phyloP scores from a whole-genome alignment of 78 protist species.

The Polysphondylium violaceum region DNA sequence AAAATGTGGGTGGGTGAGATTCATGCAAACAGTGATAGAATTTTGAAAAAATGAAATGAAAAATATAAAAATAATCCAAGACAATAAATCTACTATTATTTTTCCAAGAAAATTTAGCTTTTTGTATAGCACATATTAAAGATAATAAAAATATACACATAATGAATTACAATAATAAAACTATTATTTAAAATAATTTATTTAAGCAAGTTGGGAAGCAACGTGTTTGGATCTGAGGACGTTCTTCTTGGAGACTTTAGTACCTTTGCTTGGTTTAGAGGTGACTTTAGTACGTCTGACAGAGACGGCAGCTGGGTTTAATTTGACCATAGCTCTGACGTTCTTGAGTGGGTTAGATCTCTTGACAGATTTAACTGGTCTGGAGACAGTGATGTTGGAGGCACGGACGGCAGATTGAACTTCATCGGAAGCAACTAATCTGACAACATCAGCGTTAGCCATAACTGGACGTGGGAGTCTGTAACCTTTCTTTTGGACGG shows the following conservation, averaged over 20 bases:
- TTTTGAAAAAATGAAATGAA: not conserved
- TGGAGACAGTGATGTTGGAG: constrained; percentile 42
- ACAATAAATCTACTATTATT: too few relatives aligned
- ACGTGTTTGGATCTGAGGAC: not conserved
- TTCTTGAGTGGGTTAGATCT: constrained; percentile 95
- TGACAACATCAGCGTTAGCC: constrained; percentile 95
- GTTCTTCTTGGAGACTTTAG: constrained; percentile 21
- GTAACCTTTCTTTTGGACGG: constrained; percentile 89
- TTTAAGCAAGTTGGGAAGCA: not conserved
- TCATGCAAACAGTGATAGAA: too few relatives aligned
- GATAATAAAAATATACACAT: not conserved
- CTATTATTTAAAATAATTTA: too few relatives aligned
- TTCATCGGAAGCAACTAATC: constrained; percentile 98
- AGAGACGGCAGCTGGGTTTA: constrained; percentile 94
- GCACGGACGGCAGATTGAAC: constrained; percentile 91
- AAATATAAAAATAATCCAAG: not conserved
- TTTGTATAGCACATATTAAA: too few relatives aligned
- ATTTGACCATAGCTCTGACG: constrained; percentile 75
- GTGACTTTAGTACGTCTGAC: constrained; percentile 13
- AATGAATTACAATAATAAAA: not conserved
- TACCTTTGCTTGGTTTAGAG: not conserved
- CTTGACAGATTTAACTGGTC: constrained; percentile 17
- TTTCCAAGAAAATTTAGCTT: too few relatives aligned
- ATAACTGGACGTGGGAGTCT: constrained; percentile 94
- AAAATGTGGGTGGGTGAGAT: too few relatives aligned